Conservation (phyloP, 371 early-diverging fungal genomes). For the Coemansia sp. region DNA sequence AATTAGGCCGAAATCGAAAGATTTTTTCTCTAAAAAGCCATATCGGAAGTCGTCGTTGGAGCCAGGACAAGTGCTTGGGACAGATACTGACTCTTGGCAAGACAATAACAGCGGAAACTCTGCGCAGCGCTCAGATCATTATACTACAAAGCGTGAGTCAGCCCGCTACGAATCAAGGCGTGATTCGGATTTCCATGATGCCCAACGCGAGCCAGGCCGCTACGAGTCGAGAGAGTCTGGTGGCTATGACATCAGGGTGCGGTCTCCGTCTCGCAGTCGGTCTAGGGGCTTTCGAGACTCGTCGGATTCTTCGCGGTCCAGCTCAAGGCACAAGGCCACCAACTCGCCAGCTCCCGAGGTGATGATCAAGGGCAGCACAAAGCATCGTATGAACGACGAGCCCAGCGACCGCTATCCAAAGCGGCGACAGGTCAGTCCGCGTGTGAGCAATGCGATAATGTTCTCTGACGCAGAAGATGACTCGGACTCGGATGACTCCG, state of each 20-base stretch:
- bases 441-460: slow-evolving; percentile 4
- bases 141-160: neutral
- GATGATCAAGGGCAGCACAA: slow-evolving; percentile 38
- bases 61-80: neutral
- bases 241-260: neutral
- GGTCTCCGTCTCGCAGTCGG: neutral
- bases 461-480: slow-evolving; percentile 16
- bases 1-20: neutral
- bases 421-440: slow-evolving; percentile 20
- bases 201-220: neutral
- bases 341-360: neutral
- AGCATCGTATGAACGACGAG: slow-evolving; percentile 14
- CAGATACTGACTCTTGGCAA: neutral
- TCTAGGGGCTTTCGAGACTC: neutral
- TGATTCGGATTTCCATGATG: neutral
- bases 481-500: neutral
- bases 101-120: neutral
- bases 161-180: neutral
- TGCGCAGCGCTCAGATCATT: neutral
- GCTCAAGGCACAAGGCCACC: neutral
- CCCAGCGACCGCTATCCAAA: neutral
- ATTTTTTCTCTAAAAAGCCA: too few species aligned
- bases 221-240: neutral
- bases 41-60: neutral
- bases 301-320: neutral